phyloP scores from a whole-genome alignment of 164 flowering plant species.

The Echeveria elegans region DNA sequence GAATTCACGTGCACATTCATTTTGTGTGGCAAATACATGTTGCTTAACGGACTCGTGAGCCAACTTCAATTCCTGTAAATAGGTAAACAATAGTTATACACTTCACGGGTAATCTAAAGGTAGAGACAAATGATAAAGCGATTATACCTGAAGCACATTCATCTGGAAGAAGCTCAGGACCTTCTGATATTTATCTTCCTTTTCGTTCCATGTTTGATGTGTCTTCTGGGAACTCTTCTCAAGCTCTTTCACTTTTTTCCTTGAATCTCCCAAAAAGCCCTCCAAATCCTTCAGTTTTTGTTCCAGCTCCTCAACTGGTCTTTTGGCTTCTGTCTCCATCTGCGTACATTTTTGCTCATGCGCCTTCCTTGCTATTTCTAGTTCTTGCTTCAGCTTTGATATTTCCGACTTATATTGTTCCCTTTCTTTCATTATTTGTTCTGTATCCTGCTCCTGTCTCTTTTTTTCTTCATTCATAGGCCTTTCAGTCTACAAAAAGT shows the following conservation, averaged over 20 bases:
- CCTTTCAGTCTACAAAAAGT: too few relatives aligned
- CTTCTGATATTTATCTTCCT: constrained; percentile 28
- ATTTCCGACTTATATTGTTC: constrained; percentile 34
- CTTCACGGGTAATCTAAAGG: too few relatives aligned
- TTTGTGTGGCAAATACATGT: constrained; percentile 41
- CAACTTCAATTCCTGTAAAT: constrained; percentile 49
- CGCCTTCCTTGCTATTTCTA: constrained; percentile 38
- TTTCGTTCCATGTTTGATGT: constrained; percentile 38
- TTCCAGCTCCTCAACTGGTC: constrained; percentile 33
- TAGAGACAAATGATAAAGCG: neutral
- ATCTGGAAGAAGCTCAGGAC: neutral
- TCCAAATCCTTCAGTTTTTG: constrained; percentile 49
- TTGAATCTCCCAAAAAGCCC: constrained; percentile 38
- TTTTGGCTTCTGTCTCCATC: constrained; percentile 43
- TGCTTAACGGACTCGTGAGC: constrained; percentile 52
- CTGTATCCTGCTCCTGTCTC: too few relatives aligned
- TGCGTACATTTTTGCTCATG: constrained; percentile 39
- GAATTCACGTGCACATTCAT: constrained; percentile 42
- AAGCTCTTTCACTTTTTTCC: constrained; percentile 44
- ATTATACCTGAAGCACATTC: neutral
- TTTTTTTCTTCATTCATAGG: too few relatives aligned
- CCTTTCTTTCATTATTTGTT: constrained; percentile 24
- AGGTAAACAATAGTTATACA: neutral
- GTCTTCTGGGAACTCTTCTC: constrained; percentile 37
- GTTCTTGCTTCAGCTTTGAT: constrained; percentile 45